Evolutionary conservation across 495 filamentous ascomycete species (phyloP).

Genomic region (Cetradonia linearis): DNA sequence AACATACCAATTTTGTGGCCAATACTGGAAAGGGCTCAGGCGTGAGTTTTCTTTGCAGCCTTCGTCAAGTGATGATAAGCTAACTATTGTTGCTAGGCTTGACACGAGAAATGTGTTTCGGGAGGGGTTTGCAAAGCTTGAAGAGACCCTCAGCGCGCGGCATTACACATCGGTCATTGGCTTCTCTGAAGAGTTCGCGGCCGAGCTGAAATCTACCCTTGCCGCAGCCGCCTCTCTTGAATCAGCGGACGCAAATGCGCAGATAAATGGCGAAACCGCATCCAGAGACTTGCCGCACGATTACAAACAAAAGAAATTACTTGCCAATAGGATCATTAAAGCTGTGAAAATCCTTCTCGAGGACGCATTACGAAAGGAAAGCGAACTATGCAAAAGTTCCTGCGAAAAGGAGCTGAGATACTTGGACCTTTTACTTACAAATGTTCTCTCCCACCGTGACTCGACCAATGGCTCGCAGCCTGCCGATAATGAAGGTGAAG

Average conservation of each 20-base stretch:
- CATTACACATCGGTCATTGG: conserved; percentile 64
- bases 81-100: conserved; percentile 46
- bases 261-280: conserved; percentile 42
- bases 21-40: conserved; percentile 67
- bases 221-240: conserved; percentile 35
- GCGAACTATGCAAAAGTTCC: conserved; percentile 59
- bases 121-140: conserved; percentile 51
- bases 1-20: conserved; percentile 66
- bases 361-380: conserved; percentile 65
- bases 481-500: background rate
- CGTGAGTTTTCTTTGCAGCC: conserved; percentile 40
- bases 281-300: conserved; percentile 45
- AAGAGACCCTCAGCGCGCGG: conserved; percentile 55
- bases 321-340: conserved; percentile 78
- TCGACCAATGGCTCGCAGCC: conserved; percentile 22
- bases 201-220: conserved; percentile 58
- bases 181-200: conserved; percentile 63
- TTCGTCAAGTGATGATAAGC: conserved; percentile 15
- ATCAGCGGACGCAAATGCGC: conserved; percentile 41
- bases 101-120: conserved; percentile 64
- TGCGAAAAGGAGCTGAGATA: conserved; percentile 62
- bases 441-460: conserved; percentile 38
- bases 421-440: conserved; percentile 61
- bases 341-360: conserved; percentile 67
- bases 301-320: conserved; percentile 53